Conservation (phyloP, 2,329 filamentous ascomycete species). For the Calonectria pseudoreteaudii region DNA sequence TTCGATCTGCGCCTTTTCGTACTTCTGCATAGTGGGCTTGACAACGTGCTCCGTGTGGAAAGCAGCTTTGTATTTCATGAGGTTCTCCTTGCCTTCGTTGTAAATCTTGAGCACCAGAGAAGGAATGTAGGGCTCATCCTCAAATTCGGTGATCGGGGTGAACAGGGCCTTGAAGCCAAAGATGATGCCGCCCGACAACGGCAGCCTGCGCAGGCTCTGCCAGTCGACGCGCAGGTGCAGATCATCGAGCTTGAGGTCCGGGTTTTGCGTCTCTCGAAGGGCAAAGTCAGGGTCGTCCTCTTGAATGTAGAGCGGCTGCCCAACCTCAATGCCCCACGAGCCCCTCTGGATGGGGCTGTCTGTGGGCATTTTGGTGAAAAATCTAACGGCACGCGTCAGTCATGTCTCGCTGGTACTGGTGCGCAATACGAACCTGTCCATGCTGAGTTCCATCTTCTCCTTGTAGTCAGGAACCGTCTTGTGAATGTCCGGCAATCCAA, state of each 20-base stretch:
- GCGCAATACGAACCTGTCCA: slow-evolving; percentile 75
- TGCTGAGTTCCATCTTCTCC: slow-evolving; percentile 88
- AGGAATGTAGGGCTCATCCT: slow-evolving; percentile 79
- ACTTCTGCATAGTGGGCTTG: slow-evolving; percentile 72
- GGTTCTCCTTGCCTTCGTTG: slow-evolving; percentile 66
- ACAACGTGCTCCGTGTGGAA: slow-evolving; percentile 83
- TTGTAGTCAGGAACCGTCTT: slow-evolving; percentile 82
- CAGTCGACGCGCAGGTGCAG: slow-evolving; percentile 84
- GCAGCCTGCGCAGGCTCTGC: slow-evolving; percentile 85
- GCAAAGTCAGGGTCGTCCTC: slow-evolving; percentile 73
- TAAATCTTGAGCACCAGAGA: slow-evolving; percentile 75
- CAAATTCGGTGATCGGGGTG: slow-evolving; percentile 77
- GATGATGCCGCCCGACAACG: slow-evolving; percentile 78
- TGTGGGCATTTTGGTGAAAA: slow-evolving; percentile 81
- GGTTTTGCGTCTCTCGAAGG: slow-evolving; percentile 68
- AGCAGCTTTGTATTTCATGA: slow-evolving; percentile 86
- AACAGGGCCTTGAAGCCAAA: slow-evolving; percentile 94
- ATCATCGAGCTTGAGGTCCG: slow-evolving; percentile 66
- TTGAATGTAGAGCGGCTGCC: slow-evolving; percentile 80
- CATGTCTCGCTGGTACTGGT: fast-evolving
- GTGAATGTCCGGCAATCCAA: slow-evolving; percentile 79
- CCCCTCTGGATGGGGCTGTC: slow-evolving; percentile 84
- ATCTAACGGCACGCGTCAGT: slow-evolving; percentile 59
- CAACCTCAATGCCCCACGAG: slow-evolving; percentile 85
- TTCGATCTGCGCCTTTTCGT: slow-evolving; percentile 73